Evolutionary conservation across 441 rosid species (phyloP).

Genomic region (Bruguiera hainesii): DNA sequence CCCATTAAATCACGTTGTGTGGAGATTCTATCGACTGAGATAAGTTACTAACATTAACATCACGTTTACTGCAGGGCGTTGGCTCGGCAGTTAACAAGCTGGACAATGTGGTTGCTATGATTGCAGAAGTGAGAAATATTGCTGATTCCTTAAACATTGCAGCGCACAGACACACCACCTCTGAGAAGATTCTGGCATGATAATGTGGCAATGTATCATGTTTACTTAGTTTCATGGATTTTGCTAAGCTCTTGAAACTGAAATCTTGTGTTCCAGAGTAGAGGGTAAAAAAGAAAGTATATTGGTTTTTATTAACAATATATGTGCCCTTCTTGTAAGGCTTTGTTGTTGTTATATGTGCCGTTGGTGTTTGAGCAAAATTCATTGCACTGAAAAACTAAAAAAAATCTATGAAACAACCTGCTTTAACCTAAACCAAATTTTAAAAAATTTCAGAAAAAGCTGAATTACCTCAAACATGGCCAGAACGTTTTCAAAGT

Average conservation of each 20-base stretch:
- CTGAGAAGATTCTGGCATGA: slow-evolving; percentile 8
- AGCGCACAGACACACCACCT: slow-evolving; percentile 2
- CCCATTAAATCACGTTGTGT: not conserved
- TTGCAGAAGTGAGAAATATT: slow-evolving; percentile 55
- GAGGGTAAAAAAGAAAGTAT: no score
- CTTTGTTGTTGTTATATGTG: no score
- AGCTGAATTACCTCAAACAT: not conserved
- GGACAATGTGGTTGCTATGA: slow-evolving; percentile 55
- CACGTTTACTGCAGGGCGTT: slow-evolving; percentile 36
- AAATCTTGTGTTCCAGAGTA: not conserved
- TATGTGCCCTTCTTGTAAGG: no score
- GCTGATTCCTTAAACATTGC: slow-evolving; percentile 38
- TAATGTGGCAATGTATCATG: not conserved
- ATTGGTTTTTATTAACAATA: no score
- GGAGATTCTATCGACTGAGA: not conserved
- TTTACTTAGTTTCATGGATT: not conserved
- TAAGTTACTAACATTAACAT: not conserved
- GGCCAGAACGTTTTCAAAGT: not conserved
- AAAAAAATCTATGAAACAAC: not conserved
- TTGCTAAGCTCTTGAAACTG: not conserved
- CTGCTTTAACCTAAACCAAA: not conserved
- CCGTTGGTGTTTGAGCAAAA: no score
- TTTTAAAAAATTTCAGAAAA: not conserved
- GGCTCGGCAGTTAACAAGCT: slow-evolving; percentile 65
- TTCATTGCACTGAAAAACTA: no score